phyloP scores from a whole-genome alignment of 1,284 basidiomycete species.

The Puccinia hordei region DNA sequence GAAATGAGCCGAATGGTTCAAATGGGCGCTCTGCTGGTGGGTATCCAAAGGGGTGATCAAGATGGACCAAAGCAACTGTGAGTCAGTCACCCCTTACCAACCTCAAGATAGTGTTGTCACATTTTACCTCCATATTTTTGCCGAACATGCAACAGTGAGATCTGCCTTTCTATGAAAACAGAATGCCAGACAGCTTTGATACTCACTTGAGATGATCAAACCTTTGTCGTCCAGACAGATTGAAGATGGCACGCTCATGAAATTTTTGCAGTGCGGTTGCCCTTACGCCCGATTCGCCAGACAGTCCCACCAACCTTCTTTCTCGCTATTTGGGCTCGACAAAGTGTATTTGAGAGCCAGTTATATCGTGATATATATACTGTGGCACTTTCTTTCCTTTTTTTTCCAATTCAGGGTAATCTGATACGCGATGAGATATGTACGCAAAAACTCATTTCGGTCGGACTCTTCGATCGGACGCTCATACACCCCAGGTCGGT shows the following conservation, averaged over 20 bases:
- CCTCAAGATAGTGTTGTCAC: not conserved
- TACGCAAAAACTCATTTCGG: not conserved
- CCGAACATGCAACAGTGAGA: slow-evolving; percentile 22
- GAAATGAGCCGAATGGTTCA: not conserved
- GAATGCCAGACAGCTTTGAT: slow-evolving; percentile 22
- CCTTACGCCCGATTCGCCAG: not conserved
- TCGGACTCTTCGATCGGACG: slow-evolving; percentile 5
- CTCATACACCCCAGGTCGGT: not conserved
- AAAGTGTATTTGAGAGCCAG: slow-evolving; percentile 5
- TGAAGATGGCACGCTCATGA: not conserved
- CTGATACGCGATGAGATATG: not conserved
- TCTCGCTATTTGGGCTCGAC: not conserved
- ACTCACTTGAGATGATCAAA: slow-evolving; percentile 4
- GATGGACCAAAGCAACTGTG: slow-evolving; percentile 28
- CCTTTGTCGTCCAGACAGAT: slow-evolving; percentile 30
- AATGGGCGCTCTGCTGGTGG: slow-evolving; percentile 5
- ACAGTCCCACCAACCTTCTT: not conserved
- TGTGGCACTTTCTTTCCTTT: not conserved
- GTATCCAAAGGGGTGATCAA: slow-evolving; percentile 14
- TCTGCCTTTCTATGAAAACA: slow-evolving; percentile 21
- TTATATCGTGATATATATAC: not conserved
- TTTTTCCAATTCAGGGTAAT: not conserved
- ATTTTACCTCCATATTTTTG: slow-evolving; percentile 13
- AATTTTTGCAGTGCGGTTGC: not conserved
- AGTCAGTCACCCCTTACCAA: not conserved